A percentile compares a stretch with the other conserved stretches of the same genome.
phyloP scores from a whole-genome alignment of 75 land plant species.

The Ceratopteris richardii region DNA sequence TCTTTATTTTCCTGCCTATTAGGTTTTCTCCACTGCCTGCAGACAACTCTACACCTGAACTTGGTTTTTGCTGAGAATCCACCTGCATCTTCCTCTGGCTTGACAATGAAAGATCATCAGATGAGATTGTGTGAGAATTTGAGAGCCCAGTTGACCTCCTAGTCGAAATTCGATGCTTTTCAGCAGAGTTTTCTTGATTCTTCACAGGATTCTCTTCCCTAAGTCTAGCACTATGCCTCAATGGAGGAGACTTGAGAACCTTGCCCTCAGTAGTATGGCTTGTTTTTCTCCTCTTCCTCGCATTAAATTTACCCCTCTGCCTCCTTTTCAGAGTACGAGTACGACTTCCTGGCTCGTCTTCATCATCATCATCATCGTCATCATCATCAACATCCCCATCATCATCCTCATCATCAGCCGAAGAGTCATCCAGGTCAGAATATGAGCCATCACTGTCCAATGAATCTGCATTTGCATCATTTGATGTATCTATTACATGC shows the following conservation, averaged over 20 bases:
- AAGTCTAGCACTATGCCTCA: not conserved
- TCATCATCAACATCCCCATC: not conserved
- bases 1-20: slow-evolving; percentile 26
- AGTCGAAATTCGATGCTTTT: not conserved
- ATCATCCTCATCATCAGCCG: not conserved
- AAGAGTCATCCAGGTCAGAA: not conserved
- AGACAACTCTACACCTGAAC: slow-evolving; percentile 3
- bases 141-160: slow-evolving; percentile 1
- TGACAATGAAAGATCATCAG: slow-evolving; percentile 14
- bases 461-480: not conserved
- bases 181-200: not conserved
- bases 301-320: not conserved
- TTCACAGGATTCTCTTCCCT: not conserved
- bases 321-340: not conserved
- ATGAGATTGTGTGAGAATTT: slow-evolving; percentile 1
- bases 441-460: not conserved
- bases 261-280: not conserved
- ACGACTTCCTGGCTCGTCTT: not conserved
- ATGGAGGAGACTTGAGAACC: not conserved
- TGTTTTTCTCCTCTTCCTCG: not conserved
- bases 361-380: not conserved
- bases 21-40: slow-evolving; percentile 13
- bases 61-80: slow-evolving; percentile 4
- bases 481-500: slow-evolving; percentile 2
- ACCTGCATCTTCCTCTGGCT: slow-evolving; percentile 9